Percentiles rank a stretch among this genome's conserved stretches.
Conservation (phyloP, 345 rosid species). For the Boechera divaricarpa region DNA sequence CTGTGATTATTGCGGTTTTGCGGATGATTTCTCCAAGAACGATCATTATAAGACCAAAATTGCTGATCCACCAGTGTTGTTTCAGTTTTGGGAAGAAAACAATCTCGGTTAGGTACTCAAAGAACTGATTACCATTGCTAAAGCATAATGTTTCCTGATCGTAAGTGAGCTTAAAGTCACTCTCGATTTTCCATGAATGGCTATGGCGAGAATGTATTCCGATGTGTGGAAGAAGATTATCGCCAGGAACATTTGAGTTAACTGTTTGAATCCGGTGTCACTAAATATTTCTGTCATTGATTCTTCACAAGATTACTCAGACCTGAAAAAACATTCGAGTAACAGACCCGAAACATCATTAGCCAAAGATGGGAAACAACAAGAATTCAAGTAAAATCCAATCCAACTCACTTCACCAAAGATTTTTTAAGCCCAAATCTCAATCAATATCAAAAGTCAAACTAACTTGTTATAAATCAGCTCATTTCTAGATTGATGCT, state of each 20-base stretch:
- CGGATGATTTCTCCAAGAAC: slow-evolving; percentile 60
- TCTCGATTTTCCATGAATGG: too few relatives aligned
- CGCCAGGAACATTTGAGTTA: slow-evolving; percentile 58
- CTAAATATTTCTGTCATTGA: slow-evolving; percentile 60
- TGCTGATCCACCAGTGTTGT: slow-evolving; percentile 67
- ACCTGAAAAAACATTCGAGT: slow-evolving; percentile 50
- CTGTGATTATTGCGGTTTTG: slow-evolving; percentile 68
- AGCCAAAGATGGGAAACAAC: slow-evolving; percentile 6
- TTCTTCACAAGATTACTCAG: slow-evolving; percentile 22
- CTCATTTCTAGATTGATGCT: background rate
- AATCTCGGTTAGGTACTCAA: slow-evolving; percentile 57
- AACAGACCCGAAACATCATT: slow-evolving; percentile 9
- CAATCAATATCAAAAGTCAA: slow-evolving; percentile 3
- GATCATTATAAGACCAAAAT: slow-evolving; percentile 58
- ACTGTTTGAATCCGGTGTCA: slow-evolving; percentile 57
- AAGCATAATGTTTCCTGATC: too few relatives aligned
- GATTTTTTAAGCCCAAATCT: background rate
- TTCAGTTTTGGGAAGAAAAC: slow-evolving; percentile 59
- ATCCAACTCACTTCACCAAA: slow-evolving; percentile 24
- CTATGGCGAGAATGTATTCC: slow-evolving; percentile 59
- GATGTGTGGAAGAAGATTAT: slow-evolving; percentile 67
- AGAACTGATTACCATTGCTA: slow-evolving; percentile 63
- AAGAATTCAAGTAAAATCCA: slow-evolving; percentile 4
- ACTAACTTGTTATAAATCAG: background rate
- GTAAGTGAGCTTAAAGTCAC: too few relatives aligned